Base-by-base conservation (phyloP, 495 filamentous ascomycete species). In the Annulohypoxylon moriforme region DNA sequence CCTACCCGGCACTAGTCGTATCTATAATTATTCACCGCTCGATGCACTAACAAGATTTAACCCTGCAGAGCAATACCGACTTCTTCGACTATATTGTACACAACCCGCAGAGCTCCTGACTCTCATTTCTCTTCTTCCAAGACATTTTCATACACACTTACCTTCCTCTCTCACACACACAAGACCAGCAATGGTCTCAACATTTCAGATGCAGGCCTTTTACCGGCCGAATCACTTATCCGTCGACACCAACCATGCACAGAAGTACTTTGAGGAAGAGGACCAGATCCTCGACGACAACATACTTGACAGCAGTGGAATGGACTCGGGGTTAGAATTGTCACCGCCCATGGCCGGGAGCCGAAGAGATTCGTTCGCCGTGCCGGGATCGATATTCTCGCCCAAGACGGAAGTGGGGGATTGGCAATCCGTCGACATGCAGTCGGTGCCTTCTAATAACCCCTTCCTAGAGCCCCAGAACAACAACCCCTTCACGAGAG, bases 281-380 rank as follows among this genome's bases (percentile, higher is more conserved):
- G 91, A 93, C 76, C 91, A 87, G 78, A 91, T 94, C 79, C 83
- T 96, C 70, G 93, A 96, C 81, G 92, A 95, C 47, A 90, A 92
- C 82, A 94, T 94, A 77, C 87, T 95, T 68, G 93, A 94, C 78
- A 84, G 83, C 70, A 86, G 82, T 76, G 81, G 75, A 71, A 87
- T 85, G 76, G 88, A 90, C 76, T 88, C 88, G 14, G 88, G 89
- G 34, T 82, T 93, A 72, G 90, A 92, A 71, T 88, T 93, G 81
- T 89, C 86, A 57, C 86, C 91, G 46, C 85, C 88, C 69, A 86
- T 90, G 81, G 85, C 83, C 64, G 87, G 86, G 69, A 87, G 87
- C 82, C 87, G 91, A 76, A 86, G 90, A 77, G 86, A 91, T 66
- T 91, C 92, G 57, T 93, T 94, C 80, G 89, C 90, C 68, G 88